These are phyloP conservation scores for Baudoinia panamericana DNA, from an alignment of 495 filamentous ascomycete species.

Conservation along the genomic window DNA sequence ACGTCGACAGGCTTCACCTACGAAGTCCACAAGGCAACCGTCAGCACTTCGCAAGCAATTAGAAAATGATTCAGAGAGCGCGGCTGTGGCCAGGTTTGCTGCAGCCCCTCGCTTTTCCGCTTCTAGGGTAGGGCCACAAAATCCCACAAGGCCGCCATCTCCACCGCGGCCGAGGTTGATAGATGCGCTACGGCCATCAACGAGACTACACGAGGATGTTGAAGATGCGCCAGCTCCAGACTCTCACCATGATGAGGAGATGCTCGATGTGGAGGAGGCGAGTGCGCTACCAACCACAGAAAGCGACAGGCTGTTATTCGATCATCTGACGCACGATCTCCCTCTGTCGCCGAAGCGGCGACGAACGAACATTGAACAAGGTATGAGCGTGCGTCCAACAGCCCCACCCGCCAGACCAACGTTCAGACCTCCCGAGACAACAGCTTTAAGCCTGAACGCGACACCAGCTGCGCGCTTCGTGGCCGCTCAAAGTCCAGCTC, in stretches of 20 bases:
- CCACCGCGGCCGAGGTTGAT: slow-evolving; percentile 8
- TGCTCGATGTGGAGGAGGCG: slow-evolving; percentile 10
- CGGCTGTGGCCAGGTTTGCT: too few relatives aligned
- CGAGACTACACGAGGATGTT: slow-evolving; percentile 1
- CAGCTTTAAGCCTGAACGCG: neutral
- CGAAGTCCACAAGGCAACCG: slow-evolving; percentile 1
- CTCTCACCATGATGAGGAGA: slow-evolving; percentile 8
- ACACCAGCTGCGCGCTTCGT: too few relatives aligned
- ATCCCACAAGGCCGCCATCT: neutral
- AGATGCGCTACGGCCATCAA: slow-evolving; percentile 2
- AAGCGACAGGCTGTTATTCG: neutral
- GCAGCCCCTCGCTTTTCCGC: slow-evolving; percentile 9
- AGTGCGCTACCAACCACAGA: slow-evolving; percentile 1
- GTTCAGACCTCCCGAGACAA: slow-evolving; percentile 1
- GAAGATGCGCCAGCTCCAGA: slow-evolving; percentile 1
- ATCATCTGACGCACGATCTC: neutral
- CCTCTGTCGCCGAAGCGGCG: slow-evolving; percentile 13
- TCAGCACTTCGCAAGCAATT: slow-evolving; percentile 5
- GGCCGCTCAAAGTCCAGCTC: too few relatives aligned
- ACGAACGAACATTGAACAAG: too few relatives aligned
- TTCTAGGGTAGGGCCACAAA: neutral
- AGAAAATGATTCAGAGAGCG: too few relatives aligned
- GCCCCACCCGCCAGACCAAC: neutral
- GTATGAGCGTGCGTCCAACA: too few relatives aligned
- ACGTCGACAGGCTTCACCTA: slow-evolving; percentile 1